Evolutionary conservation across 225 moss, liverwort and hornwort species (phyloP).

Genomic region (Polytrichum formosum): DNA sequence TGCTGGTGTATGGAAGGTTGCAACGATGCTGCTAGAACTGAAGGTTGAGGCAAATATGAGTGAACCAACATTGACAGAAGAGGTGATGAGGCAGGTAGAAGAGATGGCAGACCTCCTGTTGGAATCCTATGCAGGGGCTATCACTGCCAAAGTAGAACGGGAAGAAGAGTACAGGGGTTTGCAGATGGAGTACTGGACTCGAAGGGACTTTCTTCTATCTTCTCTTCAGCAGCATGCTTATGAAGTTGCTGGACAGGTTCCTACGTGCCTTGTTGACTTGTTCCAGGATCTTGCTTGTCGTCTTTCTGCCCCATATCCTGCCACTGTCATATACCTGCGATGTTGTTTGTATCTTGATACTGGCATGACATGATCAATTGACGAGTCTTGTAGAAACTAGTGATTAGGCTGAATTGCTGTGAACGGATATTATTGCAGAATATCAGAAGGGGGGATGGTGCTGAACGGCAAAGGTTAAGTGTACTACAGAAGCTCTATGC

Average conservation of each 20-base stretch:
- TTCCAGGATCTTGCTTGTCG: neutral
- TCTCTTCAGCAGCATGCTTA: slow-evolving; percentile 78
- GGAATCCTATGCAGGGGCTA: slow-evolving; percentile 93
- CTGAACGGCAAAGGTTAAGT: slow-evolving; percentile 54
- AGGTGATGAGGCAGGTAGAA: slow-evolving; percentile 78
- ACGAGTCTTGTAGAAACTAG: too few relatives aligned
- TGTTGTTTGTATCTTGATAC: too few relatives aligned
- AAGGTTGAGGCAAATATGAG: slow-evolving; percentile 76
- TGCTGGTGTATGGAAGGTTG: slow-evolving; percentile 90
- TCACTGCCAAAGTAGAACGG: slow-evolving; percentile 91
- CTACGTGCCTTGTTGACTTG: slow-evolving; percentile 7
- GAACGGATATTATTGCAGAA: slow-evolving; percentile 40
- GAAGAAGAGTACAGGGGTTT: slow-evolving; percentile 97
- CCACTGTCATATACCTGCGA: neutral
- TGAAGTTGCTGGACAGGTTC: slow-evolving; percentile 72
- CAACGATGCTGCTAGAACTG: slow-evolving; percentile 77
- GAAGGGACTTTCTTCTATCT: slow-evolving; percentile 72
- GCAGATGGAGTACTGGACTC: slow-evolving; percentile 98
- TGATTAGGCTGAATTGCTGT: neutral
- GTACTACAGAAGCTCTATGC: slow-evolving; percentile 68
- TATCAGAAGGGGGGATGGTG: slow-evolving; percentile 46
- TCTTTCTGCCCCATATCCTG: neutral
- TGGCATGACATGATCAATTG: too few relatives aligned
- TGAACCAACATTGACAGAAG: slow-evolving; percentile 71
- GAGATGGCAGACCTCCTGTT: slow-evolving; percentile 82